Evolutionary conservation across 2,329 filamentous ascomycete genomes (phyloP).

Genomic region (Fusarium euwallaceae): DNA sequence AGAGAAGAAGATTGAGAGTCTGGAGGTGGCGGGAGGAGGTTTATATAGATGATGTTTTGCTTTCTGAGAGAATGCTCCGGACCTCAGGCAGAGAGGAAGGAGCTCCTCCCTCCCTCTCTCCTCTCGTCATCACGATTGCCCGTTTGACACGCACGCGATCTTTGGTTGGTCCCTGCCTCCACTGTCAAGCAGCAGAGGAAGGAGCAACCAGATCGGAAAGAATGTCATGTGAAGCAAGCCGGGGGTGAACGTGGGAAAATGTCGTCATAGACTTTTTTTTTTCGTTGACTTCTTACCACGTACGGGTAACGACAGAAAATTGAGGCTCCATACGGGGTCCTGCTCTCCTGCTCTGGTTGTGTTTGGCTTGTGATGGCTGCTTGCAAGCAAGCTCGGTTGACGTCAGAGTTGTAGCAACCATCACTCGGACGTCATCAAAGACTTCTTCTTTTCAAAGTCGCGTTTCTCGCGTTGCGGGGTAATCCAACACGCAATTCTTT

Average conservation of each 20-base stretch:
- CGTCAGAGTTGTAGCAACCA: constrained; percentile 22
- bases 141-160: constrained; percentile 11
- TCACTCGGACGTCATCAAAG: constrained; percentile 35
- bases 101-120: not conserved
- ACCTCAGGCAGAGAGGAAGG: not conserved
- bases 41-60: constrained; percentile 38
- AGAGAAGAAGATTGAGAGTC: not conserved
- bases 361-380: constrained; percentile 33
- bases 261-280: constrained; percentile 41
- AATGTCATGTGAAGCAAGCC: constrained; percentile 35
- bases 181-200: not conserved
- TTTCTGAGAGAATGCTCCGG: not conserved
- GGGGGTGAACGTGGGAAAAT: constrained; percentile 1
- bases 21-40: constrained; percentile 10
- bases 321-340: not conserved
- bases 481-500: not conserved
- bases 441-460: not conserved
- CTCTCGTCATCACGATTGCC: constrained; percentile 26
- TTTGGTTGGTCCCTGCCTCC: constrained; percentile 4
- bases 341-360: not conserved
- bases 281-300: not conserved
- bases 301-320: constrained; percentile 3
- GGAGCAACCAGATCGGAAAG: not conserved
- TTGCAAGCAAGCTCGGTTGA: constrained; percentile 21
- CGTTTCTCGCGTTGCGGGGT: constrained; percentile 36